phyloP scores from a whole-genome alignment of 1,284 basidiomycete genomes.

The Ustilago loliicola region DNA sequence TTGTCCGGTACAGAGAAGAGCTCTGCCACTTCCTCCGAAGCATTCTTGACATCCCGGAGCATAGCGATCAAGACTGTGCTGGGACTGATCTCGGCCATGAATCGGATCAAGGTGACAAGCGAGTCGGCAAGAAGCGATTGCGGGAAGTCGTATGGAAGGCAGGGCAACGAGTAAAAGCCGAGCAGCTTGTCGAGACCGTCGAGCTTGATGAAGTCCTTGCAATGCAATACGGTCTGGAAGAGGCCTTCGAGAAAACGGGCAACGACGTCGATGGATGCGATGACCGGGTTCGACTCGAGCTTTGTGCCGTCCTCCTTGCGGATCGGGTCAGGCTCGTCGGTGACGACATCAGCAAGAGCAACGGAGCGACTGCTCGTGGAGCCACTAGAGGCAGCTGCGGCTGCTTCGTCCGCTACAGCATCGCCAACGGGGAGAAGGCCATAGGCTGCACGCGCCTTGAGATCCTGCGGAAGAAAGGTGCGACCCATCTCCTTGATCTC shows the following conservation, averaged over 20 bases:
- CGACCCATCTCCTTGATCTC: constrained; percentile 79
- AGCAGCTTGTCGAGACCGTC: constrained; percentile 84
- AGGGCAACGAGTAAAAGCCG: constrained; percentile 83
- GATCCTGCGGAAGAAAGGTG: constrained; percentile 70
- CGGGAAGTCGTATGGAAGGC: constrained; percentile 89
- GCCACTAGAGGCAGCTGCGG: constrained; percentile 11
- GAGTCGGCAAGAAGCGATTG: constrained; percentile 85
- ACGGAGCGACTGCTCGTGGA: constrained; percentile 28
- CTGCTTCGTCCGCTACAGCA: constrained; percentile 29
- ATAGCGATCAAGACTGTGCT: constrained; percentile 82
- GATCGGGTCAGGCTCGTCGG: constrained; percentile 58
- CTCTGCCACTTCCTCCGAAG: constrained; percentile 78
- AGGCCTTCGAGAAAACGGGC: constrained; percentile 81
- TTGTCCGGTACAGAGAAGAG: constrained; percentile 75
- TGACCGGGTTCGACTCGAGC: constrained; percentile 56
- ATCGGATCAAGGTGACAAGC: constrained; percentile 87
- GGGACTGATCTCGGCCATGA: constrained; percentile 87
- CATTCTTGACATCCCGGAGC: constrained; percentile 79
- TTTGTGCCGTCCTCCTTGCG: constrained; percentile 50
- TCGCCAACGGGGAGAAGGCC: constrained; percentile 44
- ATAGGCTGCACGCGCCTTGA: constrained; percentile 47
- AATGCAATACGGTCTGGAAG: constrained; percentile 87
- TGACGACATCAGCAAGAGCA: constrained; percentile 56
- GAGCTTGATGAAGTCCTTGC: constrained; percentile 87
- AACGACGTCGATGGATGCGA: constrained; percentile 63